Evolutionary conservation across 257 asterid species (phyloP).

Genomic region (Gardenia jasminoides): DNA sequence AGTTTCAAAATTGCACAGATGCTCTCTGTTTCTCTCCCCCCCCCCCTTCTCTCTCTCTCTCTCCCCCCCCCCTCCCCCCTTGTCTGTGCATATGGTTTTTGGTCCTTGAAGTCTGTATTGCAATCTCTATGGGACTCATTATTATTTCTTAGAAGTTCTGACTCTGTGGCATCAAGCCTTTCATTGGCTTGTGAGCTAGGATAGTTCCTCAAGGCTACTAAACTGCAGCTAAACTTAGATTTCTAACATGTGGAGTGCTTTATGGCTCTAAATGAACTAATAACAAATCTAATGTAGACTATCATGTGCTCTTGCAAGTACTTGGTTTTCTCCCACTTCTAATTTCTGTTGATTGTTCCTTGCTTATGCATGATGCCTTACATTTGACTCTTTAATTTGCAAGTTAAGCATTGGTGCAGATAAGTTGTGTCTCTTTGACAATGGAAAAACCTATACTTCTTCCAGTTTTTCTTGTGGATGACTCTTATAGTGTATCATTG

Average conservation of each 20-base stretch:
- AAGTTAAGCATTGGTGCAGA: neutral
- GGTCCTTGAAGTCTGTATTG: neutral
- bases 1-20: too few species aligned
- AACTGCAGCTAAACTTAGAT: neutral
- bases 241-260: neutral
- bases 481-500: neutral
- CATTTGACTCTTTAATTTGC: constrained; percentile 4
- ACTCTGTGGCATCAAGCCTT: neutral
- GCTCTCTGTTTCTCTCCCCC: too few species aligned
- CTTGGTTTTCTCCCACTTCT: neutral
- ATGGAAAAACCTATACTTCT: neutral
- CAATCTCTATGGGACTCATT: neutral
- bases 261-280: neutral
- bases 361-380: neutral
- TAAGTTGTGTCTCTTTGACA: neutral
- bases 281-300: neutral
- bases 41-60: too few species aligned
- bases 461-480: neutral
- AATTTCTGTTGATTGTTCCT: neutral
- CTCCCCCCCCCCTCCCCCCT: too few species aligned
- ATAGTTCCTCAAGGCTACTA: neutral
- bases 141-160: neutral
- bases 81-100: too few species aligned
- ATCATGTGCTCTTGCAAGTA: neutral
- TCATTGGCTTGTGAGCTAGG: neutral